These are phyloP conservation scores for Lumnitzera littorea DNA, from an alignment of 345 rosid species.

Conservation along the genomic window DNA sequence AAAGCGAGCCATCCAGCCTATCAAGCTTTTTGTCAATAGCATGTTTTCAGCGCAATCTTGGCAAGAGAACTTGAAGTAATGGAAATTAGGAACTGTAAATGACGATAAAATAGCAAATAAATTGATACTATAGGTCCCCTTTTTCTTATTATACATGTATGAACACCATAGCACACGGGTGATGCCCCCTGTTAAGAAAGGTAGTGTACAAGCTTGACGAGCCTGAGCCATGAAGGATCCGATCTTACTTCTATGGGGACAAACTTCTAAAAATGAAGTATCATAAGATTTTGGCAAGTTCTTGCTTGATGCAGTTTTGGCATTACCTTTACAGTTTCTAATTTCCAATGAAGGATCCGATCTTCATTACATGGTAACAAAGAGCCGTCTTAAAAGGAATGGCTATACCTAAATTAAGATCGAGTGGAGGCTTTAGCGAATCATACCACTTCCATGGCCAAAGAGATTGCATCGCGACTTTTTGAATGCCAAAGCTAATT, in stretches of 20 bases:
- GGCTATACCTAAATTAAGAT: background rate
- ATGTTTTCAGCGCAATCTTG: no score
- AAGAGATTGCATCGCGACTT: slow-evolving; percentile 73
- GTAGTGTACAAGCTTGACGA: slow-evolving; percentile 68
- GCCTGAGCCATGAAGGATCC: slow-evolving; percentile 75
- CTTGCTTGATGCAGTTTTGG: slow-evolving; percentile 30
- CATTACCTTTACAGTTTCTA: slow-evolving; percentile 27
- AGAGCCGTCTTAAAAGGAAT: no score
- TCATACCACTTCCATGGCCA: slow-evolving; percentile 94
- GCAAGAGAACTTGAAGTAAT: no score
- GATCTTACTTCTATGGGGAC: slow-evolving; percentile 49
- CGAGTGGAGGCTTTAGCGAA: background rate
- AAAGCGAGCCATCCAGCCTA: no score
- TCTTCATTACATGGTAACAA: no score
- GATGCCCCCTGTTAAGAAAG: slow-evolving; percentile 84
- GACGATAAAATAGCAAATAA: no score
- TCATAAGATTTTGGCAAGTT: slow-evolving; percentile 24
- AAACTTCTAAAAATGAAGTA: slow-evolving; percentile 14
- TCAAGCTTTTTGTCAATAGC: no score
- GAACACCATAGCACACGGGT: slow-evolving; percentile 90
- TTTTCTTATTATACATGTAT: slow-evolving; percentile 68
- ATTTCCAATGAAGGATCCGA: no score
- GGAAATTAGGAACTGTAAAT: no score
- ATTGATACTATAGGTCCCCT: background rate
- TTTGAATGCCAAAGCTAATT: slow-evolving; percentile 61